phyloP scores from a whole-genome alignment of 768 basidiomycete genomes.

The Suillus subalutaceus region DNA sequence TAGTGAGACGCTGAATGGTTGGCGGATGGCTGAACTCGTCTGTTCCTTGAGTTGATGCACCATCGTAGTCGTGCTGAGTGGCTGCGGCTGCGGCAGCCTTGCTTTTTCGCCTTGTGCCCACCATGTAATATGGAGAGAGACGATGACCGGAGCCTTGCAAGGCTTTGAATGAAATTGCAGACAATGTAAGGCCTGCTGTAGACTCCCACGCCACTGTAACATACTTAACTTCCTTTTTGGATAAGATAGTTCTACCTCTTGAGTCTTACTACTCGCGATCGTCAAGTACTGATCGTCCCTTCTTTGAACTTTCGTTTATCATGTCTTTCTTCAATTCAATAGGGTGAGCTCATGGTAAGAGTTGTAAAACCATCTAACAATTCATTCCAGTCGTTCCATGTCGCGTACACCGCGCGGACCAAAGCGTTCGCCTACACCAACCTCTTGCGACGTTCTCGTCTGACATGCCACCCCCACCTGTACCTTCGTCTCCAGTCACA shows the following conservation, averaged over 20 bases:
- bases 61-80: constrained; percentile 34
- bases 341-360: constrained; percentile 49
- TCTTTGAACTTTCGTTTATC: background rate
- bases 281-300: background rate
- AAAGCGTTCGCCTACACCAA: constrained; percentile 77
- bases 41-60: constrained; percentile 34
- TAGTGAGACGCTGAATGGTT: constrained; percentile 43
- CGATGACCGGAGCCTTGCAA: constrained; percentile 30
- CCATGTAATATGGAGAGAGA: constrained; percentile 27
- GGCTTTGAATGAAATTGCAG: constrained; percentile 6
- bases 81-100: constrained; percentile 52
- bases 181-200: constrained; percentile 12
- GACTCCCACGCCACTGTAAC: constrained; percentile 24
- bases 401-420: constrained; percentile 66
- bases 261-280: background rate
- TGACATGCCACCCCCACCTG: constrained; percentile 45
- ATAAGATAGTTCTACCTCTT: background rate
- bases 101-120: constrained; percentile 64
- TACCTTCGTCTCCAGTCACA: constrained; percentile 41
- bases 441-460: constrained; percentile 60
- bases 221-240: background rate
- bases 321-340: constrained; percentile 89
- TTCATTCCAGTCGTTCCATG: constrained; percentile 66
- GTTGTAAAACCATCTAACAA: constrained; percentile 8
- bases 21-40: constrained; percentile 37